phyloP scores from a whole-genome alignment of 176 grass and related monocot genomes.

The Cenchrus fungigraminus region DNA sequence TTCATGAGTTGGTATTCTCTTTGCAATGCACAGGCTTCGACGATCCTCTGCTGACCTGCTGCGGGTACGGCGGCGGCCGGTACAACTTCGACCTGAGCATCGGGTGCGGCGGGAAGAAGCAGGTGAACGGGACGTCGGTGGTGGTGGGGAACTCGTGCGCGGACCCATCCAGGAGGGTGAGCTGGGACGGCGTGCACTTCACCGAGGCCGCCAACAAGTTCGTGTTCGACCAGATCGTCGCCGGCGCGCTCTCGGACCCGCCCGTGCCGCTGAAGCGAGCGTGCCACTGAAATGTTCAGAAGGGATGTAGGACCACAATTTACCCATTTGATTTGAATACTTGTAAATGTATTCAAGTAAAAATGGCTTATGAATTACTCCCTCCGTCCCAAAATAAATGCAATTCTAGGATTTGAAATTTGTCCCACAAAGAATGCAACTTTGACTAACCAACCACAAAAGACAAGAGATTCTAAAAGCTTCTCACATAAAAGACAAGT shows the following conservation, averaged over 20 bases:
- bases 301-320: no score
- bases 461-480: no score
- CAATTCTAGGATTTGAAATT: no score
- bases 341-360: no score
- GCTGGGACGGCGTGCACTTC: slow-evolving; percentile 93
- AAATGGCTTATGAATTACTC: no score
- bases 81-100: slow-evolving; percentile 67
- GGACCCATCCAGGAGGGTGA: slow-evolving; percentile 72
- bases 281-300: slow-evolving; percentile 23
- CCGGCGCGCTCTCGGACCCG: slow-evolving; percentile 53
- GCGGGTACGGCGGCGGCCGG: slow-evolving; percentile 76
- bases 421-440: no score
- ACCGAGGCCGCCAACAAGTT: slow-evolving; percentile 87
- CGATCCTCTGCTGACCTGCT: slow-evolving; percentile 70
- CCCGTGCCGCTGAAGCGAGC: slow-evolving; percentile 46
- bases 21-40: slow-evolving; percentile 70
- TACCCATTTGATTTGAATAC: no score
- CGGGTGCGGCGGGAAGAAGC: slow-evolving; percentile 66
- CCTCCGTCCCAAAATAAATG: no score
- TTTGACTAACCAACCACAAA: no score
- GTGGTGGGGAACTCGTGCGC: slow-evolving; percentile 67
- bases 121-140: slow-evolving; percentile 71
- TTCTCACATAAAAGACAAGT: no score
- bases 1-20: neutral
- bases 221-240: slow-evolving; percentile 67